Conservation (phyloP, 2,329 filamentous ascomycete genomes). For the Fusarium praegraminearum region DNA sequence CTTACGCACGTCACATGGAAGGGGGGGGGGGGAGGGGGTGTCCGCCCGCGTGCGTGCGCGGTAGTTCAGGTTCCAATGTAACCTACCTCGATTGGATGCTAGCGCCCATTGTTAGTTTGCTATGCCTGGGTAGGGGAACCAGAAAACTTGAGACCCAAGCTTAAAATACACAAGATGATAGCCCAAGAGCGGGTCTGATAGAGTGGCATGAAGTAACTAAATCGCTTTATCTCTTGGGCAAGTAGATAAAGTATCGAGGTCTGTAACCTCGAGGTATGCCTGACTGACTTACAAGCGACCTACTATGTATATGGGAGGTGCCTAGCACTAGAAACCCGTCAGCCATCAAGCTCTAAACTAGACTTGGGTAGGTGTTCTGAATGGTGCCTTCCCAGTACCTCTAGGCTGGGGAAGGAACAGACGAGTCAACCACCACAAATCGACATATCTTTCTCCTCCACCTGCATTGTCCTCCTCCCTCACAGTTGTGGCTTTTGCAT, state of each 20-base stretch:
- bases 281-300: background rate
- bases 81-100: conserved; percentile 8
- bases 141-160: background rate
- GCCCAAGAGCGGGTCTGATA: background rate
- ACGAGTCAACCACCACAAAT: conserved; percentile 17
- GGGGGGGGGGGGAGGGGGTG: background rate
- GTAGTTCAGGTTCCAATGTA: conserved; percentile 37
- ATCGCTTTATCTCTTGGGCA: background rate
- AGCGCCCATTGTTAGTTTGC: conserved; percentile 1
- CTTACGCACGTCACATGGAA: too few species aligned
- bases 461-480: conserved; percentile 8
- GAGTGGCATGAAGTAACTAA: background rate
- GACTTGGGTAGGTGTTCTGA: background rate
- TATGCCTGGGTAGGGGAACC: background rate
- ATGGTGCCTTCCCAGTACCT: conserved; percentile 17
- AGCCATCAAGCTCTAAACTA: conserved; percentile 18
- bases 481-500: conserved; percentile 24
- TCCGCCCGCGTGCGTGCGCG: conserved; percentile 25
- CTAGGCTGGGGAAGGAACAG: conserved; percentile 32
- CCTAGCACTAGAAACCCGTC: conserved; percentile 12
- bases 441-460: conserved; percentile 5
- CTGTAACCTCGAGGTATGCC: background rate
- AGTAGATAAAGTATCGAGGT: background rate
- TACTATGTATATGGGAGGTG: background rate
- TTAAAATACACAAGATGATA: background rate